Evolutionary conservation across 2,329 filamentous ascomycete genomes (phyloP).

Genomic region (Nakataea oryzae): DNA sequence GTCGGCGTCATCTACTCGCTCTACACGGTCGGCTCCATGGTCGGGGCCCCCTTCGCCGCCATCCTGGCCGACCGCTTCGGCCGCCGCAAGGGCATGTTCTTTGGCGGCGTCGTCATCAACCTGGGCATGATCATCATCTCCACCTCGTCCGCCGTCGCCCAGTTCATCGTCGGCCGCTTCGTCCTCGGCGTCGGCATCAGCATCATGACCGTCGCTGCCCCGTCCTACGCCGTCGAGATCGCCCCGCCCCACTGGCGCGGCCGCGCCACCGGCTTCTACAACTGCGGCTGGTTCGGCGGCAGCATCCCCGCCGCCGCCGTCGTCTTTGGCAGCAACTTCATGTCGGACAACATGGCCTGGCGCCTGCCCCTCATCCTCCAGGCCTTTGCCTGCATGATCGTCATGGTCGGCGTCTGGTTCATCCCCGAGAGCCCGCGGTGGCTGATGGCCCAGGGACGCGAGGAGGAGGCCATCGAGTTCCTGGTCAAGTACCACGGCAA

Average conservation of each 20-base stretch:
- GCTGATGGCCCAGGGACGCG: conserved; percentile 27
- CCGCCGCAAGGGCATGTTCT: conserved; percentile 33
- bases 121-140: conserved; percentile 31
- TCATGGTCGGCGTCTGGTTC: conserved; percentile 25
- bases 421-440: conserved; percentile 30
- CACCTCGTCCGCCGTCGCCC: conserved; percentile 21
- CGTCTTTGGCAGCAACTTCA: conserved; percentile 34
- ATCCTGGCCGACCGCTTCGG: conserved; percentile 32
- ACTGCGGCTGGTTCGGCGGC: conserved; percentile 42
- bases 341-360: conserved; percentile 34
- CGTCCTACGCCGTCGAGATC: conserved; percentile 36
- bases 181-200: conserved; percentile 34
- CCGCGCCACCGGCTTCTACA: conserved; percentile 37
- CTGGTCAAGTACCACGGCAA: conserved; percentile 32
- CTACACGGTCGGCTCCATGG: conserved; percentile 75
- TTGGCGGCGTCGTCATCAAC: conserved; percentile 31
- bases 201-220: conserved; percentile 36
- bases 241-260: conserved; percentile 39
- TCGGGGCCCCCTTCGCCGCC: conserved; percentile 64
- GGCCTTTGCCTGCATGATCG: conserved; percentile 29
- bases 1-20: conserved; percentile 34
- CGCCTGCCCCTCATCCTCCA: conserved; percentile 38
- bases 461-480: conserved; percentile 28
- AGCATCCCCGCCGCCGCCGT: conserved; percentile 37
- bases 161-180: conserved; percentile 36